Evolutionary conservation across 2,329 filamentous ascomycete genomes (phyloP).

Genomic region (Paecilomyces formosus): DNA sequence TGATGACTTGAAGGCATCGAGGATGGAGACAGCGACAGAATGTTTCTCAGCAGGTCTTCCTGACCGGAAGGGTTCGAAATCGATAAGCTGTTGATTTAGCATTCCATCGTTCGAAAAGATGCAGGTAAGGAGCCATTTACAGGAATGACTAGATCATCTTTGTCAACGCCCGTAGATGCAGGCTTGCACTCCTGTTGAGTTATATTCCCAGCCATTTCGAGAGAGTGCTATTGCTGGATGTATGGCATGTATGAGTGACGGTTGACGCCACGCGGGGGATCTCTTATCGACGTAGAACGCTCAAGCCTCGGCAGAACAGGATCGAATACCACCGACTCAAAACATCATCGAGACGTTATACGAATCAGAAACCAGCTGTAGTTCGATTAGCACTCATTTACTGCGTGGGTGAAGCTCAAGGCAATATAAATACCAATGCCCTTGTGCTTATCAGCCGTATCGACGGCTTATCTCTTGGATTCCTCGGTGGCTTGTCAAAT

Average conservation of each 20-base stretch:
- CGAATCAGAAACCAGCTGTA: not conserved
- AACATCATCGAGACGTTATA: not conserved
- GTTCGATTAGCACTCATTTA: not conserved
- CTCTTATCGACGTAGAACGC: not conserved
- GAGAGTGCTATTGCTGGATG: not conserved
- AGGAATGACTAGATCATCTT: slow-evolving; percentile 38
- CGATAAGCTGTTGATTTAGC: slow-evolving; percentile 53
- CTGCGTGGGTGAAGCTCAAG: not conserved
- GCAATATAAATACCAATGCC: not conserved
- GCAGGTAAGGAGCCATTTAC: slow-evolving; percentile 15
- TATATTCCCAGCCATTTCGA: slow-evolving; percentile 10
- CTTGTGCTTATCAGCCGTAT: not conserved
- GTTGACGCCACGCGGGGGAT: not conserved
- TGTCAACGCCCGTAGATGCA: slow-evolving; percentile 28
- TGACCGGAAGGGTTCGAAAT: slow-evolving; percentile 66
- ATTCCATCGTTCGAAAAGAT: not conserved
- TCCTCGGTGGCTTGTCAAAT: not conserved
- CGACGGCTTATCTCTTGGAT: not conserved
- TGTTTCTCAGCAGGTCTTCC: slow-evolving; percentile 55
- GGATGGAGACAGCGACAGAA: slow-evolving; percentile 62
- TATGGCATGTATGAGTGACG: not conserved
- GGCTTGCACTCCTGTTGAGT: slow-evolving; percentile 13
- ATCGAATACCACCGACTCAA: not conserved
- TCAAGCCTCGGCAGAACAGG: not conserved
- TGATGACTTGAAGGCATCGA: slow-evolving; percentile 72